A percentile compares a stretch with the other conserved stretches of the same genome.
These are phyloP conservation scores for Sporothrix schenckii DNA, from an alignment of 2,329 filamentous ascomycete genomes.

Conservation along the genomic window DNA sequence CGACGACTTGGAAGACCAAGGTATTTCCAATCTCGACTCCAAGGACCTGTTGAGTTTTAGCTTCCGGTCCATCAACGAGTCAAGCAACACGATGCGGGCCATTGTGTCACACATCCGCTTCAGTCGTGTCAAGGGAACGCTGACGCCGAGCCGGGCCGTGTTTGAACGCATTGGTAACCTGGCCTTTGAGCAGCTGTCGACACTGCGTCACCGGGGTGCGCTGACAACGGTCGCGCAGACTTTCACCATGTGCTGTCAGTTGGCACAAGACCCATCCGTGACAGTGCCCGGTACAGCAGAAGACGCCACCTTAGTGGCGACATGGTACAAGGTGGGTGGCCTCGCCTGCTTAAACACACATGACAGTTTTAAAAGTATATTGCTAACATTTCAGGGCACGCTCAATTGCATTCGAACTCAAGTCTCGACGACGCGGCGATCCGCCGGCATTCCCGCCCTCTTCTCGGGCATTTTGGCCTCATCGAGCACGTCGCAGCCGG, in stretches of 20 bases:
- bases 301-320: conserved; percentile 55
- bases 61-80: conserved; percentile 92
- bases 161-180: conserved; percentile 71
- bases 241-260: conserved; percentile 76
- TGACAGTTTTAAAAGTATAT: background rate
- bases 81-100: conserved; percentile 73
- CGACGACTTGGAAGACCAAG: conserved; percentile 68
- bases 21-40: conserved; percentile 68
- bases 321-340: conserved; percentile 70
- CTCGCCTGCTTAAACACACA: too few species aligned
- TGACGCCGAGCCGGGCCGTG: conserved; percentile 55
- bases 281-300: conserved; percentile 40
- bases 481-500: conserved; percentile 58
- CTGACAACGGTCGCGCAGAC: conserved; percentile 92
- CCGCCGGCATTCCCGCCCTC: conserved; percentile 86
- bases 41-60: conserved; percentile 94
- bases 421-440: conserved; percentile 81
- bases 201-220: conserved; percentile 84
- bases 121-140: conserved; percentile 47
- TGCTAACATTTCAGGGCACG: conserved; percentile 55
- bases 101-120: conserved; percentile 60
- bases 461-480: conserved; percentile 78
- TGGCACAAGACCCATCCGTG: conserved; percentile 54
- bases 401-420: conserved; percentile 72
- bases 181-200: conserved; percentile 80